phyloP scores from a whole-genome alignment of 177 flowering plant genomes.

The Vitis hybrid region DNA sequence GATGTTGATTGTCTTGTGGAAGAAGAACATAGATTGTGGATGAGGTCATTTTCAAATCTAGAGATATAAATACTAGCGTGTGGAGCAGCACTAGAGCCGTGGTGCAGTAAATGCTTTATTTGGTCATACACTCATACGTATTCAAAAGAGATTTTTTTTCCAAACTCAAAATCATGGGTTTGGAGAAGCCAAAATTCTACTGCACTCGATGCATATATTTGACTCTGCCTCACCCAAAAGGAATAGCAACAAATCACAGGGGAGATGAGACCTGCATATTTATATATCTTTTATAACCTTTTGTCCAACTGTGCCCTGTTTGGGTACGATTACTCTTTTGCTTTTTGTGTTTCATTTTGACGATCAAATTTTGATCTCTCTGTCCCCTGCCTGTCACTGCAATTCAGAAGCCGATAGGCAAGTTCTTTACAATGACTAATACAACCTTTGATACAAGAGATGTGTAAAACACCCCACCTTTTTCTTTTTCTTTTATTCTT shows the following conservation, averaged over 20 bases:
- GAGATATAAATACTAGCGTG: slow-evolving; percentile 35
- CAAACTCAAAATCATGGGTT: slow-evolving; percentile 21
- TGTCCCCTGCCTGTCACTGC: no score
- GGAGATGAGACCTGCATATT: not conserved
- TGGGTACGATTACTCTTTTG: no score
- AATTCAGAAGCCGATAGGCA: no score
- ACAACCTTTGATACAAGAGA: no score
- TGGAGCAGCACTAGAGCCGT: slow-evolving; percentile 9
- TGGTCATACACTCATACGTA: slow-evolving; percentile 28
- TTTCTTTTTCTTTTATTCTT: no score
- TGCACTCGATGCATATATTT: slow-evolving; percentile 28
- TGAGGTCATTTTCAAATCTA: slow-evolving; percentile 38
- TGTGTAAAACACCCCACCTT: no score
- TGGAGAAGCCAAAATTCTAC: slow-evolving; percentile 23
- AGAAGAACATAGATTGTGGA: slow-evolving; percentile 42
- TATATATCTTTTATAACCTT: no score
- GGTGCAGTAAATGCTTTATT: slow-evolving; percentile 36
- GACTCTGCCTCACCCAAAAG: slow-evolving; percentile 19
- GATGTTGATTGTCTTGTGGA: slow-evolving; percentile 31
- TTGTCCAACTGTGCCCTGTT: no score
- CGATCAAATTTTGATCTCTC: no score
- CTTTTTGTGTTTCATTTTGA: no score
- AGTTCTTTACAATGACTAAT: no score
- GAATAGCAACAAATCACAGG: slow-evolving; percentile 20
- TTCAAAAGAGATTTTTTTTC: slow-evolving; percentile 6